Evolutionary conservation across 257 asterid genomes (phyloP).

Genomic region (Ajuga chamaepitys): DNA sequence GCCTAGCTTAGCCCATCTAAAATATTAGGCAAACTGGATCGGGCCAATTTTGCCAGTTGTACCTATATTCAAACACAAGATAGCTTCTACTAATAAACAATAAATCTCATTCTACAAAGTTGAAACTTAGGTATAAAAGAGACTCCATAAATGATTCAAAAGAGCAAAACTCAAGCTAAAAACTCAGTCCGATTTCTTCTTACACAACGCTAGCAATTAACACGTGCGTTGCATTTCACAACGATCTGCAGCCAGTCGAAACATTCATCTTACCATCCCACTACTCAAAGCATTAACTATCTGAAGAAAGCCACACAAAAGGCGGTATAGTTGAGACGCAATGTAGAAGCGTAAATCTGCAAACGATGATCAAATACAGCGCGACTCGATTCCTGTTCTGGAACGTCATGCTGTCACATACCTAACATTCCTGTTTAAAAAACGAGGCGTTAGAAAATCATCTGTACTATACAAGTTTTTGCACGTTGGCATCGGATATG

Average conservation of each 20-base stretch:
- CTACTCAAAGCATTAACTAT: not conserved
- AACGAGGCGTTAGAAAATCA: not conserved
- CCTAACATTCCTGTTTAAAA: conserved; percentile 24
- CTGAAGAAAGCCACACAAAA: not conserved
- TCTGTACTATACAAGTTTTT: too few species aligned
- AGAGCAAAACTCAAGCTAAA: not conserved
- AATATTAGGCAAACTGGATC: too few species aligned
- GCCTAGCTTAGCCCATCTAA: too few species aligned
- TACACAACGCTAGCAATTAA: not conserved
- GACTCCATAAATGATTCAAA: not conserved
- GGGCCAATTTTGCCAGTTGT: too few species aligned
- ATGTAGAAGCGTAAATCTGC: not conserved
- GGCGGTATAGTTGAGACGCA: not conserved
- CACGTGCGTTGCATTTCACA: not conserved
- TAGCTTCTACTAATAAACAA: too few species aligned
- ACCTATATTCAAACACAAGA: too few species aligned
- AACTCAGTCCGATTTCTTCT: not conserved
- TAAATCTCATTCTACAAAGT: too few species aligned
- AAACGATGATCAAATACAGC: not conserved
- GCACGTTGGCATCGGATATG: too few species aligned
- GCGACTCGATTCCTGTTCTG: not conserved
- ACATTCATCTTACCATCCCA: not conserved
- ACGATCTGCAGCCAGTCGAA: not conserved
- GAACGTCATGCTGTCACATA: not conserved
- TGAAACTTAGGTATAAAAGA: not conserved